Percentiles rank a stretch among this genome's conserved stretches.
Conservation (phyloP, 2,329 filamentous ascomycete species). For the Penicillium sp. region DNA sequence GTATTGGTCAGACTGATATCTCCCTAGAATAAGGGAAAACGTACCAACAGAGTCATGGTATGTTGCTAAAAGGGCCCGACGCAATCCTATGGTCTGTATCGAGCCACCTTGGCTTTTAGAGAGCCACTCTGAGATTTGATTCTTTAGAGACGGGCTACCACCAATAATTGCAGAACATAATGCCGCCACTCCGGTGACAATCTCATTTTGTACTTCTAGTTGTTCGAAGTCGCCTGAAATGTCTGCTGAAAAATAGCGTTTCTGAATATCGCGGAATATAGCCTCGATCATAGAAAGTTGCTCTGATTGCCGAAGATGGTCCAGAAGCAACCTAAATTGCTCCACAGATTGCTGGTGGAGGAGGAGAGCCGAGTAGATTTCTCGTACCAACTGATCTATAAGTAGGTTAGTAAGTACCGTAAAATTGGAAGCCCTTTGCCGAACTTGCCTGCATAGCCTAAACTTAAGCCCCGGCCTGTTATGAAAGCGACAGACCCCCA, state of each 20-base stretch:
- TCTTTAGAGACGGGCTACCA: slow-evolving; percentile 54
- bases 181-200: slow-evolving; percentile 63
- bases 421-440: not conserved
- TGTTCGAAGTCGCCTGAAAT: slow-evolving; percentile 16
- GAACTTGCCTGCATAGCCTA: slow-evolving; percentile 71
- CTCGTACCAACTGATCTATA: slow-evolving; percentile 45
- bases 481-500: slow-evolving; percentile 49
- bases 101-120: slow-evolving; percentile 67
- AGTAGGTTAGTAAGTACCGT: slow-evolving; percentile 16
- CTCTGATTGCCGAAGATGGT: slow-evolving; percentile 52
- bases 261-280: slow-evolving; percentile 50
- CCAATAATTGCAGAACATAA: slow-evolving; percentile 58
- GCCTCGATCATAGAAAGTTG: slow-evolving; percentile 52
- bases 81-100: slow-evolving; percentile 66
- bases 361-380: slow-evolving; percentile 45
- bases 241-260: slow-evolving; percentile 40
- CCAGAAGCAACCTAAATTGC: slow-evolving; percentile 45
- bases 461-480: slow-evolving; percentile 63
- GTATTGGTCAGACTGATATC: not conserved
- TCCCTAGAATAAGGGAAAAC: slow-evolving; percentile 1
- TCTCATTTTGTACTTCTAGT: slow-evolving; percentile 19
- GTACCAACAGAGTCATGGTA: slow-evolving; percentile 58
- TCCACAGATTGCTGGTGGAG: slow-evolving; percentile 29
- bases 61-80: slow-evolving; percentile 67
- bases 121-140: slow-evolving; percentile 67